Percentiles rank a stretch among this genome's conserved stretches.
phyloP scores from a whole-genome alignment of 352 stramenopile genomes.

The Aphanomyces stellatus region DNA sequence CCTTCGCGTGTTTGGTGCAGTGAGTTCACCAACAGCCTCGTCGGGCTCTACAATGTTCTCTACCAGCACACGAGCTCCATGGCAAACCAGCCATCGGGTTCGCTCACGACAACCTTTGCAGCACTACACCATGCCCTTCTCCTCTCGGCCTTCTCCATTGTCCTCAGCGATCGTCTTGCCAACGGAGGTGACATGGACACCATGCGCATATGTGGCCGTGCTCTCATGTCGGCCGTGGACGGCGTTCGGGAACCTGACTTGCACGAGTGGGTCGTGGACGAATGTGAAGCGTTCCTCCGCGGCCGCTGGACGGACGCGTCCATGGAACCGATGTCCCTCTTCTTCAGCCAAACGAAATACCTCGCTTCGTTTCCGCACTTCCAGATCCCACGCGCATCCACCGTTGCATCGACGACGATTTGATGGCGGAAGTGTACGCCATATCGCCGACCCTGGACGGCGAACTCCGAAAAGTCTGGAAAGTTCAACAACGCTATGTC shows the following conservation, averaged over 20 bases:
- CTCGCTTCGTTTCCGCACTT: too few relatives aligned
- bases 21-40: too few relatives aligned
- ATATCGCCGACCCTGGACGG: not conserved
- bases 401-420: not conserved
- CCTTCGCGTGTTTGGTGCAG: too few relatives aligned
- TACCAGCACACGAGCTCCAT: too few relatives aligned
- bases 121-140: not conserved
- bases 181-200: not conserved
- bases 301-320: not conserved
- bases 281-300: not conserved
- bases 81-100: too few relatives aligned
- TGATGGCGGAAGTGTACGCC: not conserved
- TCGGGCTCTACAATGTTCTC: too few relatives aligned
- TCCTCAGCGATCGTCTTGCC: not conserved
- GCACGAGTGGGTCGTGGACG: not conserved
- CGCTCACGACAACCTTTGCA: too few relatives aligned
- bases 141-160: not conserved
- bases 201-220: not conserved
- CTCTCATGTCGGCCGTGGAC: not conserved
- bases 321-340: not conserved
- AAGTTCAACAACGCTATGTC: too few relatives aligned
- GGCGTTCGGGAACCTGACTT: not conserved
- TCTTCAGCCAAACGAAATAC: not conserved
- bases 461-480: too few relatives aligned
- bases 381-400: too few relatives aligned